A percentile compares a stretch with the other conserved stretches of the same genome.
These are phyloP conservation scores for Sporothrix schenckii DNA, from an alignment of 2,329 filamentous ascomycete species.

Conservation along the genomic window DNA sequence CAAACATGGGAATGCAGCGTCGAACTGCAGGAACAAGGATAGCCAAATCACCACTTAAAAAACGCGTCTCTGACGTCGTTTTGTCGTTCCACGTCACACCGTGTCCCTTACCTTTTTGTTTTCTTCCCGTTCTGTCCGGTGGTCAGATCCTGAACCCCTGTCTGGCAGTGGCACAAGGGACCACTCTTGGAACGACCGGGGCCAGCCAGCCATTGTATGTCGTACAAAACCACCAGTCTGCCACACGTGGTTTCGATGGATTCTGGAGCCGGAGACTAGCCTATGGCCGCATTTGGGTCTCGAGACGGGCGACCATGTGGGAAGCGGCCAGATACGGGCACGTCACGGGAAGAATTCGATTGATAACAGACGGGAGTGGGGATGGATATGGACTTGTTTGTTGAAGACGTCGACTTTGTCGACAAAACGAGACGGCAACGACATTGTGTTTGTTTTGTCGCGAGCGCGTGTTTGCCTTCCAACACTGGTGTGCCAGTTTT, in stretches of 20 bases:
- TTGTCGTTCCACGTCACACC: not conserved
- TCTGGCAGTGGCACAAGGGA: slow-evolving; percentile 20
- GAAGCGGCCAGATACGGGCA: not conserved
- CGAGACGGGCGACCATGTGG: slow-evolving; percentile 17
- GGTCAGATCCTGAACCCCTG: slow-evolving; percentile 22
- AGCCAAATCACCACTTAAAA: not conserved
- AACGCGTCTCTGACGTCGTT: not conserved
- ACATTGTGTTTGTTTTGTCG: not conserved
- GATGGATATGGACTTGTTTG: not conserved
- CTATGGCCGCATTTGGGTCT: slow-evolving; percentile 11
- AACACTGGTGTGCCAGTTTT: not conserved
- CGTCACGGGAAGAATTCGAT: not conserved
- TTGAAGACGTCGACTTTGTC: not conserved
- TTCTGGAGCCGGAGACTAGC: slow-evolving; percentile 1
- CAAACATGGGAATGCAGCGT: not conserved
- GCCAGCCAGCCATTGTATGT: not conserved
- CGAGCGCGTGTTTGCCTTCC: not conserved
- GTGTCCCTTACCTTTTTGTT: not conserved
- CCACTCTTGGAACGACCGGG: not conserved
- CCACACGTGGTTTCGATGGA: not conserved
- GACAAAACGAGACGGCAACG: not conserved
- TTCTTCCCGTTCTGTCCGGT: not conserved
- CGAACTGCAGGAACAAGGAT: not conserved
- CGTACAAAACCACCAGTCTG: not conserved
- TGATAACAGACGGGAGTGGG: not conserved